These are phyloP conservation scores for Phoma sp. DNA, from an alignment of 2,329 filamentous ascomycete species.

Conservation along the genomic window DNA sequence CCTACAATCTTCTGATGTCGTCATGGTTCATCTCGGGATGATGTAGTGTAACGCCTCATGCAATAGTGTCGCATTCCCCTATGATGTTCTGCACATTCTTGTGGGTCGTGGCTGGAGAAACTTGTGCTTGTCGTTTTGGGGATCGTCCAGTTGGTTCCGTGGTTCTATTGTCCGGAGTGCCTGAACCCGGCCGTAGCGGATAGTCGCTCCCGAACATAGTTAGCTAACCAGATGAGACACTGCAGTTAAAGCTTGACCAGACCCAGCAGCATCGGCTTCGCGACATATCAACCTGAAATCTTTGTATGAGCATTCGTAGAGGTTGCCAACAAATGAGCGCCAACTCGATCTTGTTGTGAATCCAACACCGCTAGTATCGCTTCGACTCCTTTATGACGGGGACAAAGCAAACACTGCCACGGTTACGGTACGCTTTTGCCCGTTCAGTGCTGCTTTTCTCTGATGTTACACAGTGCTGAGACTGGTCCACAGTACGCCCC, in stretches of 20 bases:
- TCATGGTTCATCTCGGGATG: background rate
- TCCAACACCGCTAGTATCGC: background rate
- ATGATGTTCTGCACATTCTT: background rate
- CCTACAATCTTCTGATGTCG: background rate
- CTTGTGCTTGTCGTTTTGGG: background rate
- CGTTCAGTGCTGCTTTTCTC: background rate
- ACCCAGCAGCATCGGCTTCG: background rate
- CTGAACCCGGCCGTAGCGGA: conserved; percentile 2
- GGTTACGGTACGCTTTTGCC: background rate
- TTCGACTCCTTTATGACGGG: background rate
- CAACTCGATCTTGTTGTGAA: background rate
- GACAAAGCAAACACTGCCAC: background rate
- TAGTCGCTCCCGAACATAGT: background rate
- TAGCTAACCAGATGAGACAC: background rate
- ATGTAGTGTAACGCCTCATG: background rate
- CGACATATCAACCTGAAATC: background rate
- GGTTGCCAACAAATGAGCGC: background rate
- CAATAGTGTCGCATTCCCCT: background rate
- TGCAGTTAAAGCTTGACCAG: background rate
- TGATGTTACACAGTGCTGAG: background rate
- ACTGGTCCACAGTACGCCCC: background rate
- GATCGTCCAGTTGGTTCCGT: background rate
- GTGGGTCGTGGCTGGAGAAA: conserved; percentile 7
- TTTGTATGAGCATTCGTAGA: background rate
- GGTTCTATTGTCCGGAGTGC: conserved; percentile 3